Percentiles rank a stretch among this genome's conserved stretches.
These are phyloP conservation scores for Adansonia rubrostipa DNA, from an alignment of 441 rosid genomes.

Conservation along the genomic window DNA sequence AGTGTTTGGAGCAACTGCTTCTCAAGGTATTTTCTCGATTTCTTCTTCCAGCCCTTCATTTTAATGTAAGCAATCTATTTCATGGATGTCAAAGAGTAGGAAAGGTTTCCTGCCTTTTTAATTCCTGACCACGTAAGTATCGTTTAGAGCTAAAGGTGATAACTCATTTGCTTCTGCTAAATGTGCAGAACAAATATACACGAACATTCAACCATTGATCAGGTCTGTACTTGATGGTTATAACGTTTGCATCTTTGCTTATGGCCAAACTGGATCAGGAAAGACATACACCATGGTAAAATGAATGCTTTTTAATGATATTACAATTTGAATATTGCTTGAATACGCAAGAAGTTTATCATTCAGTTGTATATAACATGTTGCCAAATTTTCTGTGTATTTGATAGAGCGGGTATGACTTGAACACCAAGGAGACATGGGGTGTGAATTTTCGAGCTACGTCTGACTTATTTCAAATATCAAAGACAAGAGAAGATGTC, in stretches of 20 bases:
- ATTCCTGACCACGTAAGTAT: background rate
- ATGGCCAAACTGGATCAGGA: constrained; percentile 98
- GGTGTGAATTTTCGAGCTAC: constrained; percentile 94
- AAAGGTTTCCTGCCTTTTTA: background rate
- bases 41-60: constrained; percentile 11
- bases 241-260: constrained; percentile 92
- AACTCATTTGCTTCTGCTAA: background rate
- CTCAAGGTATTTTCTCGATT: constrained; percentile 62
- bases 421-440: constrained; percentile 75
- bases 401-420: constrained; percentile 83
- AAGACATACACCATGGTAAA: constrained; percentile 94
- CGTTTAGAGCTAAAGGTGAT: background rate
- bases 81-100: background rate
- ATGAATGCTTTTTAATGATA: background rate
- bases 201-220: constrained; percentile 74
- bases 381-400: background rate
- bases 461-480: constrained; percentile 75
- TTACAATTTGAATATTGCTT: background rate
- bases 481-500: constrained; percentile 64
- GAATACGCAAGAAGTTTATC: background rate
- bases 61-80: background rate
- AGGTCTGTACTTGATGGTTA: constrained; percentile 89
- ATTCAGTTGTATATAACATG: constrained; percentile 9
- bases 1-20: constrained; percentile 67
- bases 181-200: constrained; percentile 71